phyloP scores from a whole-genome alignment of 352 stramenopile genomes.

The Globisporangium spinosum region DNA sequence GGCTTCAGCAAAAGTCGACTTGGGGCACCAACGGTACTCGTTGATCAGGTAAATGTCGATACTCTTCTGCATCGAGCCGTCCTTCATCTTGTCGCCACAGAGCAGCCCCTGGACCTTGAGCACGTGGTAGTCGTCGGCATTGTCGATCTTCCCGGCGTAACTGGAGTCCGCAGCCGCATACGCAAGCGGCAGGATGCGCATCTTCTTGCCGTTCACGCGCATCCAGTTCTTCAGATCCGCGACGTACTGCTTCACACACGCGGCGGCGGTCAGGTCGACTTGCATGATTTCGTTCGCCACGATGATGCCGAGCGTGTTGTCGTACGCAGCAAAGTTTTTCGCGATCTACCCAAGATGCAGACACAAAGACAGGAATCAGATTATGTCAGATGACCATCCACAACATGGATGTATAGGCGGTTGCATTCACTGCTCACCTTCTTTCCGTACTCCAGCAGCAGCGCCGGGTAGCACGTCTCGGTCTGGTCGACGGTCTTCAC shows the following conservation, averaged over 20 bases:
- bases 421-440: constrained; percentile 25
- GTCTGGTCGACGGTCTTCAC: constrained; percentile 57
- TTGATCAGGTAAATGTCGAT: constrained; percentile 90
- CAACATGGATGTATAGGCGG: not conserved
- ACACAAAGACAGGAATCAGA: not conserved
- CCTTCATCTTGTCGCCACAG: constrained; percentile 79
- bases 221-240: constrained; percentile 88
- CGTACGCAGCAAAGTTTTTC: constrained; percentile 86
- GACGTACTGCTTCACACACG: constrained; percentile 84
- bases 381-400: not conserved
- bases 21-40: constrained; percentile 83
- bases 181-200: constrained; percentile 71
- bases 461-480: constrained; percentile 79
- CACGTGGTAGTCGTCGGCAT: constrained; percentile 77
- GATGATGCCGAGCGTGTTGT: constrained; percentile 82
- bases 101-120: constrained; percentile 83
- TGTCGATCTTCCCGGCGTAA: constrained; percentile 44
- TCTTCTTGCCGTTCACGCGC: constrained; percentile 78
- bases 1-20: constrained; percentile 59
- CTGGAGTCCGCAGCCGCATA: constrained; percentile 83
- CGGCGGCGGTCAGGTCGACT: constrained; percentile 58
- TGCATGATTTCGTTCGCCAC: constrained; percentile 90
- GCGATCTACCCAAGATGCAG: constrained; percentile 40
- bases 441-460: constrained; percentile 86
- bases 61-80: constrained; percentile 77